Evolutionary conservation across 1,284 basidiomycete genomes (phyloP), one percentile per base, ranked within the genome.

Genomic region (Vanrija pseudolonga): DNA sequence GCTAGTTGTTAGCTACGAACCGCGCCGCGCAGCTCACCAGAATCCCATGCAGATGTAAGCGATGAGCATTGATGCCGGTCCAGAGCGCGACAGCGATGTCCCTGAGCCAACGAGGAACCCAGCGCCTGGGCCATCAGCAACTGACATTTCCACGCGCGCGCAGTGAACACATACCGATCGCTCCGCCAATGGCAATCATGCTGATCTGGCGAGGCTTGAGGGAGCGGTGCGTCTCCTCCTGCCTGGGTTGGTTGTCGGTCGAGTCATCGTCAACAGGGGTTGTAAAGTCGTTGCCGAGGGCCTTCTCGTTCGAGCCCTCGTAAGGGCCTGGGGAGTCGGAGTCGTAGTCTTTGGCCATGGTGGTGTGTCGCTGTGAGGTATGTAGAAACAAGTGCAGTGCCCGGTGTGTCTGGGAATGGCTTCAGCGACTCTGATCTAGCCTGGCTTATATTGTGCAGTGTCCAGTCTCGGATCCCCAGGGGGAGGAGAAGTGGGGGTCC

Each of bases 81-180:
- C 80, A 26, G 75, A 77, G 50, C 73, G 65, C 9, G 70, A 64
- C 11, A 80, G 62, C 48, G 71, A 74, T 0, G 64, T 65, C 39
- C 79, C 79, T 4, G 76, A 82, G 41, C 87, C 87, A 61, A 90
- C 88, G 61, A 90, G 40, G 22, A 41, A 77, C 65, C 88, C 88
- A 24, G 86, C 88, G 52, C 66, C 65, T 63, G 22, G 18, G 19
- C 38, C n/a, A 42, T 45, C 22, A 15, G 38, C 39, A 14, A 40
- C 24, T 23, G 3, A n/a, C 49, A 41, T 0, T 9, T 28, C n/a
- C 50, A 44, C 17, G n/a, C n/a, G n/a, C n/a, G n/a, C n/a, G n/a
- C n/a, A n/a, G n/a, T 22, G 19, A 5, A 2, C 14, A 60, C 58
- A 48, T 42, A 59, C 80, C 80, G 56, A 81, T 81, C n/a, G 76